phyloP scores from a whole-genome alignment of 192 early-diverging fungal species.

The Mortierella hygrophila region DNA sequence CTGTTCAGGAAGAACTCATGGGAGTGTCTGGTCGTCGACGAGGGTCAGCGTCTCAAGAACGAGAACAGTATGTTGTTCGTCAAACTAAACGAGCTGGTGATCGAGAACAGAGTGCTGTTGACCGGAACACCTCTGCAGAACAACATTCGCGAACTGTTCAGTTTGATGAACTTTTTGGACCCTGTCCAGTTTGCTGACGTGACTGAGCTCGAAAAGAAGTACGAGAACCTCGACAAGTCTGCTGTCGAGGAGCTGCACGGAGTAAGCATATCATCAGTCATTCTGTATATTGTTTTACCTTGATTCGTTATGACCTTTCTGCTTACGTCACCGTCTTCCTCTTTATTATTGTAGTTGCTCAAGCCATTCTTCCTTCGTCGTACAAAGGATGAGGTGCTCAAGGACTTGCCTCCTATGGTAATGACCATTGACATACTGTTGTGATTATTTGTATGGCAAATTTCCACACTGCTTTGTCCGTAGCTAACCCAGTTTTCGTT shows the following conservation, averaged over 20 bases:
- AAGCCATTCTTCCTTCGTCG: conserved; percentile 80
- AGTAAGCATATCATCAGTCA: conserved; percentile 19
- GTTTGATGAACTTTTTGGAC: conserved; percentile 79
- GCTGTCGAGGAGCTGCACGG: conserved; percentile 77
- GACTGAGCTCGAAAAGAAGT: conserved; percentile 66
- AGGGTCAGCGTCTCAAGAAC: conserved; percentile 86
- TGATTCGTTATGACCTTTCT: too few relatives aligned
- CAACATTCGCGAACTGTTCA: conserved; percentile 79
- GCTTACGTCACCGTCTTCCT: background rate
- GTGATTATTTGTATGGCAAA: background rate
- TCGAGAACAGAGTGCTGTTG: conserved; percentile 69
- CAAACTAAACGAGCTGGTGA: conserved; percentile 63
- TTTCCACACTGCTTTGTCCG: too few relatives aligned
- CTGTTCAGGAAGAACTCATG: conserved; percentile 64
- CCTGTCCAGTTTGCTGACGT: conserved; percentile 69
- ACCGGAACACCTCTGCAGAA: conserved; percentile 84
- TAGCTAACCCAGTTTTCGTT: background rate
- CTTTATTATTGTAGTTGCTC: conserved; percentile 42
- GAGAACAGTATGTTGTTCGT: conserved; percentile 70
- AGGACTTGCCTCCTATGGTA: conserved; percentile 72
- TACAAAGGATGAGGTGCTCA: conserved; percentile 72
- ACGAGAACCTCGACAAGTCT: conserved; percentile 63
- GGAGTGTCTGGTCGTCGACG: conserved; percentile 78
- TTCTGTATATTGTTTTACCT: background rate
- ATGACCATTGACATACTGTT: background rate